Base-by-base conservation (phyloP, 73 alveolate species). In the Paramecium biaurelia region DNA sequence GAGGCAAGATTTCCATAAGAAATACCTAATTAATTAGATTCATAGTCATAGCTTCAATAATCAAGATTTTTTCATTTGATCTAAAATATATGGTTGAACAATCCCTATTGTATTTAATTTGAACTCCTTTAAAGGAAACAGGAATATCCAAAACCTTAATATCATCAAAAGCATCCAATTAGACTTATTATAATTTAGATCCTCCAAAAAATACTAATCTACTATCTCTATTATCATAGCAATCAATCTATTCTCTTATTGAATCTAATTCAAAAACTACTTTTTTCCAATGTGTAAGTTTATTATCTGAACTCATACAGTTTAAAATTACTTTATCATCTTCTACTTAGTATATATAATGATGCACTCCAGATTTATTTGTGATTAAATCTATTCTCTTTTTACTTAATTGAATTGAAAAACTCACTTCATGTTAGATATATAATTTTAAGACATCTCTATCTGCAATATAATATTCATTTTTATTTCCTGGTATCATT, bases 161-260 rank as follows among this genome's bases (percentile, higher is more conserved):
- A 63, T 63, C 84, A 63, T 63, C 84, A 7, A 63, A 63, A 4
- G 84, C 84, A 32, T 63, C 84, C 15, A 63, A 14, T 26, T 30
- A 24, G 12, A 63, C 84, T 63, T 63, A 63, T 63, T 26, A 24
- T 11, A 63, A 2, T 26, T 32, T 30, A 6, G 84, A 63, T n/a
- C 84, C 84, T 1, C 84, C 84, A 23, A 63, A 63, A 63, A 30
- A 63, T 63, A 63, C 84, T 63, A 63, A 30, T 63, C 84, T 63
- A 30, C 24, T 26, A 9, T 63, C 84, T 32, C 10, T 63, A 32
- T 32, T 63, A 26, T 63, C 84, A 30, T 30, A 63, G 12, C 84
- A 63, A 30, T 23, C 84, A 7, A 63, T 63, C 6, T 26, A 32
- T 63, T 30, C 84, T 63, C 84, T 63, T 1, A 30, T 10, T 63